Conservation (phyloP, 306 rosid species). For the Pyrus bretschneideri region DNA sequence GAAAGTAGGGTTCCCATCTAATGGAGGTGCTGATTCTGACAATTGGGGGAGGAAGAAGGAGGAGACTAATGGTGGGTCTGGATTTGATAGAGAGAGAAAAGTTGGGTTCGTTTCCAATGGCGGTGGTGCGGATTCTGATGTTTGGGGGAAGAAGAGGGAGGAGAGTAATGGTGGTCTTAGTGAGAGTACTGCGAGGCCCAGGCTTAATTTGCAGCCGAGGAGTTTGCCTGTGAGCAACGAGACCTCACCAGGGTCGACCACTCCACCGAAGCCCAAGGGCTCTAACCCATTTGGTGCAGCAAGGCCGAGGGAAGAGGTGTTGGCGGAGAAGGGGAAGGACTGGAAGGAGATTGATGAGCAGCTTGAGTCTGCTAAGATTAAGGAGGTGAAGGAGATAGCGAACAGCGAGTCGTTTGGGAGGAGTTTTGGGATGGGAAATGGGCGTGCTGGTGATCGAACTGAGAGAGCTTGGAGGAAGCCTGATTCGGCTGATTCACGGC, state of each 20-base stretch:
- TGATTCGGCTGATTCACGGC: constrained; percentile 32
- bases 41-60: constrained; percentile 41
- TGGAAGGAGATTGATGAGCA: constrained; percentile 90
- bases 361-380: constrained; percentile 58
- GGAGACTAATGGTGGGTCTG: constrained; percentile 14
- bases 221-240: constrained; percentile 30
- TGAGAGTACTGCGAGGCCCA: constrained; percentile 49
- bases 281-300: constrained; percentile 76
- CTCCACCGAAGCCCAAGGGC: constrained; percentile 44
- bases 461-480: constrained; percentile 81
- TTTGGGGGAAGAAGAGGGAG: constrained; percentile 53
- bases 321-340: constrained; percentile 87
- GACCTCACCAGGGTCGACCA: constrained; percentile 28
- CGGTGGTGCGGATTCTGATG: constrained; percentile 59
- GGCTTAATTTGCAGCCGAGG: constrained; percentile 77
- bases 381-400: constrained; percentile 41
- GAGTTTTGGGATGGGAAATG: constrained; percentile 45
- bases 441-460: constrained; percentile 33
- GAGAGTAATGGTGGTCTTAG: constrained; percentile 22
- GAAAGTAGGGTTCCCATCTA: constrained; percentile 24
- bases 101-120: constrained; percentile 42
- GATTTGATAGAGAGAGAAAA: constrained; percentile 31
- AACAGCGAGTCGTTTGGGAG: constrained; percentile 33
- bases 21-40: constrained; percentile 36
- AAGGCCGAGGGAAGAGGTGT: constrained; percentile 91